Evolutionary conservation across 1,139 yeast genomes (phyloP), one percentile per base, ranked within the genome.

Genomic region (Eremothecium cymbalariae): DNA sequence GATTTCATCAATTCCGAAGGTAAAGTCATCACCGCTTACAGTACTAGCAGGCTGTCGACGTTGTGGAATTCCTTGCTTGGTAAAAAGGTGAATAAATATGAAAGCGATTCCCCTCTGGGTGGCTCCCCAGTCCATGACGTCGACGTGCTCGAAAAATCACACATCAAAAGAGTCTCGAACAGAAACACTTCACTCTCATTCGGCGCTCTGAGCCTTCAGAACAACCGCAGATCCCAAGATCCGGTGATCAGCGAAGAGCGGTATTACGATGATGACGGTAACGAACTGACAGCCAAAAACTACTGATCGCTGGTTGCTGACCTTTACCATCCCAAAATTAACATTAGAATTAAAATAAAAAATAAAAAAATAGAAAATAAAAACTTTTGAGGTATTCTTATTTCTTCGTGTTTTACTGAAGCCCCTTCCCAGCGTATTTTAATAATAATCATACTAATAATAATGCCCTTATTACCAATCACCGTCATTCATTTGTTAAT

Each of bases 1-100:
- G 51, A 53, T 18, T 62, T 62, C 40, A 55, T 63, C 36, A 62
- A 63, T 37, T 57, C 64, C 2, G 65, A 63, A 40, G 67, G 67
- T 37, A 62, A 62, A 37, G 52, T 62, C 4, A 62, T 63, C 14
- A 49, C 59, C 1, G 57, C 60, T 4, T 53, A 56, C 33, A 48
- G 48, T 23, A 48, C 50, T 25, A 53, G 53, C 38, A 50, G 44
- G 22, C 31, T 56, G 11, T 49, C 50, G 7, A 50, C 47, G 32
- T 47, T 50, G 42, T 53, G 58, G 58, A 44, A 44, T 29, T 38
- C 42, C 8, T 29, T 53, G 25, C 35, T 53, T 36, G 59, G 59
- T 14, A 50, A 51, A 28, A 46, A 50, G 30, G 40, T 46, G 14
- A 49, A 46, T 27, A 48, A 47, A 25, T 54, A 53, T 37, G 57